phyloP scores from a whole-genome alignment of 805 yeast genomes.

The Metschnikowia orientalis region DNA sequence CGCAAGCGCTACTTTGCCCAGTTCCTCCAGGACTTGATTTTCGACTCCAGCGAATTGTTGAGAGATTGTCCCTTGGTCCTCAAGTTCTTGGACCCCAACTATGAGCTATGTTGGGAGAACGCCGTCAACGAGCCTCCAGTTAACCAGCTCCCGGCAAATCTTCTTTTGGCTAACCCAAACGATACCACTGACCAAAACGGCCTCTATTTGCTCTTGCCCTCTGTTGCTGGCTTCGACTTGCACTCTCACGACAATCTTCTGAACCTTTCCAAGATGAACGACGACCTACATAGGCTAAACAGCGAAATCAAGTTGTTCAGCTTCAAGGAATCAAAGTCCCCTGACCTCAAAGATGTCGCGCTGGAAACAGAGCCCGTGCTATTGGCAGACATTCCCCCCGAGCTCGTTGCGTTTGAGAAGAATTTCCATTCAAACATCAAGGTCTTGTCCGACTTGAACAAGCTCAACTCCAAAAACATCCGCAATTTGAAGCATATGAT shows the following conservation, averaged over 20 bases:
- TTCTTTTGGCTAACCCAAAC: slow-evolving; percentile 46
- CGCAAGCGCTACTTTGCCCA: slow-evolving; percentile 43
- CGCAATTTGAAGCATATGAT: slow-evolving; percentile 39
- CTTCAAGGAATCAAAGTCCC: slow-evolving; percentile 18
- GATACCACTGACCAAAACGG: slow-evolving; percentile 53
- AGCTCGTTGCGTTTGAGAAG: slow-evolving; percentile 31
- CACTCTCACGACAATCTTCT: slow-evolving; percentile 28
- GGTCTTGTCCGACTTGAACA: slow-evolving; percentile 33
- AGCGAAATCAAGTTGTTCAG: slow-evolving; percentile 31
- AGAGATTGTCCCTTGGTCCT: slow-evolving; percentile 35
- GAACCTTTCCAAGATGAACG: slow-evolving; percentile 31
- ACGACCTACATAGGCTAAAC: slow-evolving; percentile 30
- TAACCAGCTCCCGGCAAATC: slow-evolving; percentile 43
- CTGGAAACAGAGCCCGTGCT: slow-evolving; percentile 6
- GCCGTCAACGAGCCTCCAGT: slow-evolving; percentile 46
- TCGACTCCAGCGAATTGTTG: slow-evolving; percentile 28
- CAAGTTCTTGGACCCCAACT: slow-evolving; percentile 49
- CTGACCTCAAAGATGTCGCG: slow-evolving; percentile 16
- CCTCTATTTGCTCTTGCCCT: slow-evolving; percentile 45
- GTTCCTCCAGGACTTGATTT: slow-evolving; percentile 39
- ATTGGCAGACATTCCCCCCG: slow-evolving; percentile 23
- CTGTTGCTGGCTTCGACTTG: slow-evolving; percentile 36
- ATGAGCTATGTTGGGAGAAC: slow-evolving; percentile 48
- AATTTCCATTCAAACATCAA: slow-evolving; percentile 32
- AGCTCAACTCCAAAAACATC: slow-evolving; percentile 32